Conservation (phyloP, 108 stramenopile species). For the Skeletonema menzelii region DNA sequence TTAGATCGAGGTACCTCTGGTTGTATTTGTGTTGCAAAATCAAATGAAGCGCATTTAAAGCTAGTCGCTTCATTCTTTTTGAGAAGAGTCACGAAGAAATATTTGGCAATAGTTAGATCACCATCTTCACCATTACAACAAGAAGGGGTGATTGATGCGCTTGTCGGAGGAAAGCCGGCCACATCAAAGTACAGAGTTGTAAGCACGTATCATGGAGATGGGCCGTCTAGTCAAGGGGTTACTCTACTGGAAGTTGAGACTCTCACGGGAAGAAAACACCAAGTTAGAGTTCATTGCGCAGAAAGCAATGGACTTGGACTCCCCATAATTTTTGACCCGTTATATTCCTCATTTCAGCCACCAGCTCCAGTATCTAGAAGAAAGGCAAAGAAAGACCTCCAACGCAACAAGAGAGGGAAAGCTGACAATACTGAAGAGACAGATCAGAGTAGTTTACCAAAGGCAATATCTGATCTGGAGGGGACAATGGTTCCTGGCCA, state of each 20-base stretch:
- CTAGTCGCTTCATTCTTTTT: conserved; percentile 69
- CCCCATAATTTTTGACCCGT: neutral
- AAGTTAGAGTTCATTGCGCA: conserved; percentile 69
- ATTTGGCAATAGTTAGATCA: conserved; percentile 56
- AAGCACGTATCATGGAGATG: conserved; percentile 2
- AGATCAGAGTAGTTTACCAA: neutral
- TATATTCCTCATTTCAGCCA: neutral
- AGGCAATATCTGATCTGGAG: conserved; percentile 2
- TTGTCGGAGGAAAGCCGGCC: conserved; percentile 58
- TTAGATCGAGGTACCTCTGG: conserved; percentile 82
- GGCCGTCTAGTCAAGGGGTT: conserved; percentile 12
- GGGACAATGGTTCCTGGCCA: neutral
- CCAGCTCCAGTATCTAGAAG: neutral
- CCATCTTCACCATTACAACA: neutral
- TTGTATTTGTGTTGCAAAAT: conserved; percentile 69
- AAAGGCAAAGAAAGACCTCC: neutral
- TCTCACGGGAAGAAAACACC: conserved; percentile 78
- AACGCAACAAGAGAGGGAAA: conserved; percentile 18
- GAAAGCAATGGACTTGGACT: conserved; percentile 13
- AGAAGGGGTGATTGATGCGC: conserved; percentile 42
- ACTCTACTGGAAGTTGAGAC: conserved; percentile 57
- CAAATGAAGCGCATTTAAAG: conserved; percentile 59
- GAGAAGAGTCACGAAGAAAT: conserved; percentile 58
- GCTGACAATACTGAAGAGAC: conserved; percentile 1
- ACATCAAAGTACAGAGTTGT: conserved; percentile 46